A percentile compares a stretch with the other conserved stretches of the same genome.
Evolutionary conservation across 352 stramenopile genomes (phyloP).

Genomic region (Phytophthora brassicae): DNA sequence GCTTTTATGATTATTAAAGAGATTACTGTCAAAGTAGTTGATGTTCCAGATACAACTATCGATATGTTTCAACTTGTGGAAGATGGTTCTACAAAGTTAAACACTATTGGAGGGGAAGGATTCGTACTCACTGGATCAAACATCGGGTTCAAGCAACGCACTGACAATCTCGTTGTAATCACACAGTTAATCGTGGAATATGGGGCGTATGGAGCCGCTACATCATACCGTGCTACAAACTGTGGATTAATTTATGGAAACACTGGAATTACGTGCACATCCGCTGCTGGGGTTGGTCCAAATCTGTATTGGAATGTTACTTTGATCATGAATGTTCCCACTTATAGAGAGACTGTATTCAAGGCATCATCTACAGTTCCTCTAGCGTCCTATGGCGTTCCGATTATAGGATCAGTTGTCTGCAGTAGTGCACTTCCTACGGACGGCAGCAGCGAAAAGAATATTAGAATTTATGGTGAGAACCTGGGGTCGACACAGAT

Average conservation of each 20-base stretch:
- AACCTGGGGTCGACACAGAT: conserved; percentile 41
- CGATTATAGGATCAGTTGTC: conserved; percentile 28
- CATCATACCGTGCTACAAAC: conserved; percentile 37
- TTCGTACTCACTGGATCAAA: conserved; percentile 49
- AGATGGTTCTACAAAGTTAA: conserved; percentile 9
- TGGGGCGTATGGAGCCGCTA: conserved; percentile 38
- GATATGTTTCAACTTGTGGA: conserved; percentile 15
- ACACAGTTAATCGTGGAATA: conserved; percentile 48
- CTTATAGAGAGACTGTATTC: conserved; percentile 42
- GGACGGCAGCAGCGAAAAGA: conserved; percentile 22
- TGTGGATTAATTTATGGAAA: conserved; percentile 54
- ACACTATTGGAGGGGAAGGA: conserved; percentile 39
- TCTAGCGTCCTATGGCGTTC: conserved; percentile 40
- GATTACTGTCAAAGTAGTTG: conserved; percentile 16
- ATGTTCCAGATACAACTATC: conserved; percentile 25
- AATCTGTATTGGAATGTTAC: conserved; percentile 56
- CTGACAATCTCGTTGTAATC: conserved; percentile 35
- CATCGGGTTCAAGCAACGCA: conserved; percentile 60
- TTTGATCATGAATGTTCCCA: conserved; percentile 43
- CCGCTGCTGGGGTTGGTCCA: conserved; percentile 37
- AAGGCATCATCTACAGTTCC: conserved; percentile 37
- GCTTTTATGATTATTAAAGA: conserved; percentile 14
- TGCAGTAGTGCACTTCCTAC: conserved; percentile 44
- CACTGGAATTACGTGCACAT: conserved; percentile 41
- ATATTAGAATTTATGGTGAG: conserved; percentile 46